Percentiles rank a stretch among this genome's conserved stretches.
Conservation (phyloP, 2,329 filamentous ascomycete genomes). For the Ceratocystis cubensis region DNA sequence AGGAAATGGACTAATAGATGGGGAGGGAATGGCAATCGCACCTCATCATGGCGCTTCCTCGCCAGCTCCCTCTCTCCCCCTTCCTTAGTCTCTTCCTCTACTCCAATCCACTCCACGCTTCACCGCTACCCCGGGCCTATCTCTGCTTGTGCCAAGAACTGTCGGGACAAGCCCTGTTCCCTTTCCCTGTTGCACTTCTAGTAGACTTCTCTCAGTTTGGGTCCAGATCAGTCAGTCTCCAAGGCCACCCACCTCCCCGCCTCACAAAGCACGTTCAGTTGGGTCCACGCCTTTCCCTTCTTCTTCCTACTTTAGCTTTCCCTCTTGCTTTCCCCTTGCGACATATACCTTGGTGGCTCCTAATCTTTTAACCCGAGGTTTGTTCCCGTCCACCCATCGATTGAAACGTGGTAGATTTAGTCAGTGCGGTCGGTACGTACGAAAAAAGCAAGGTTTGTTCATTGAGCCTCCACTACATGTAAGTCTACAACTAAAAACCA, state of each 20-base stretch:
- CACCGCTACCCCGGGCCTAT: neutral
- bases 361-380: neutral
- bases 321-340: neutral
- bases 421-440: too few relatives aligned
- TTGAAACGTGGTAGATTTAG: too few relatives aligned
- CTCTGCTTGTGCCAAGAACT: neutral
- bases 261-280: neutral
- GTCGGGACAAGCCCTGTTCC: neutral
- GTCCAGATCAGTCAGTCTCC: neutral
- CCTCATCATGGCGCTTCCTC: neutral
- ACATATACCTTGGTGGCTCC: neutral
- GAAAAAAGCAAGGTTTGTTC: too few relatives aligned
- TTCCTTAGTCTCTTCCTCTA: neutral
- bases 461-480: too few relatives aligned
- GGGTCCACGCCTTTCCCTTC: neutral
- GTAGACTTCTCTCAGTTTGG: too few relatives aligned
- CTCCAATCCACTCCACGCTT: neutral
- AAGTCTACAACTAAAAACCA: too few relatives aligned
- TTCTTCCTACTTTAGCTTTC: neutral
- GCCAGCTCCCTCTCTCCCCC: neutral
- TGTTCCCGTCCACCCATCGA: too few relatives aligned
- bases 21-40: neutral
- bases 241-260: neutral
- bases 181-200: too few relatives aligned
- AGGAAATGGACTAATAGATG: neutral